Evolutionary conservation across 176 grass and related monocot genomes (phyloP), one percentile per base, ranked within the genome.

Genomic region (Avena insularis): DNA sequence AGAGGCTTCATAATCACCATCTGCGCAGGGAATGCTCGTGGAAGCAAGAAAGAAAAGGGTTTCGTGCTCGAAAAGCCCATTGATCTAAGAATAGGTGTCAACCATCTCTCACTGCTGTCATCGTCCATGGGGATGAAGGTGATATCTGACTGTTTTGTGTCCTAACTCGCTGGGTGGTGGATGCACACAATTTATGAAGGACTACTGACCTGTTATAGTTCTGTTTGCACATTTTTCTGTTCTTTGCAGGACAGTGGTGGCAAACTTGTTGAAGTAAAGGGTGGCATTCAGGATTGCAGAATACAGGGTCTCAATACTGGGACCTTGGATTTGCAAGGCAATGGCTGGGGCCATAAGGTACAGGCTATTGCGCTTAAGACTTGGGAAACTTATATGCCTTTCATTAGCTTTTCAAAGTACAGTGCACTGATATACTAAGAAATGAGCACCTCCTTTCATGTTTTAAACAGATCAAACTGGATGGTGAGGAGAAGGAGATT

Each of bases 221-320:
- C 73, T 16, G 23, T 76, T 76, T 76, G 23, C 73, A 76, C 73
- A 76, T 76, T 76, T 81, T 13, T 2, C 31, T 81, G 6, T 88
- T 35, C 17, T 91, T 65, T 86, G 51, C 69, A 98, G 96, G 96
- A 98, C 88, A 98, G 73, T 53, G 73, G 73, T 76, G 73, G 73
- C 14, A 47, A 76, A 53, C 73, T 76, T 50, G 73, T 76, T 76
- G 73, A 76, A 53, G 14, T 76, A 76, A 76, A 76, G 73, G 73
- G 73, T 53, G 73, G 73, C 48, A 76, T 76, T 53, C 48, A 53
- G 23, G 73, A 76, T 53, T 76, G 73, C 48, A 76, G 23, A 76
- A 31, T 98, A 73, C 93, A 92, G 87, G 96, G 96, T 85, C 96
- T 98, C 63, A 98, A 95, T 61, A 95, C 93, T 25, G 96, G 96